Base-by-base conservation (phyloP, 1,284 basidiomycete species). In the Leccinum fuscescens region DNA sequence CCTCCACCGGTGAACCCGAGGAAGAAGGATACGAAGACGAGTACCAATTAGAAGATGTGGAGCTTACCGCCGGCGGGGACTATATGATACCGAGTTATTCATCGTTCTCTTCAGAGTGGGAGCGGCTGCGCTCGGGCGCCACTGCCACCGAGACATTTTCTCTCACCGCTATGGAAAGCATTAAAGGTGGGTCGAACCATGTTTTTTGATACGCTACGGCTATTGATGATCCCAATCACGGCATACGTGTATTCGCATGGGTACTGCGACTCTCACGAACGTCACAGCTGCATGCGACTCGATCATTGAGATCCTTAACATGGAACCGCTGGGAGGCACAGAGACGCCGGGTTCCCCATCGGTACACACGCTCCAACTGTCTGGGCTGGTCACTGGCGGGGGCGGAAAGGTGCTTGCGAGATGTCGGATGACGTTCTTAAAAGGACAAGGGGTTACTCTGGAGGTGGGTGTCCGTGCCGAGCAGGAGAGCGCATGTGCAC, bases 11-110 rank as follows among this genome's bases (percentile, higher is more conserved):
- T 56, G 91, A 95, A 74, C 96, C 22, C 22, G 24, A 24, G 24
- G 24, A 24, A 24, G 96, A 98, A 65, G 97, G 97, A 6, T 99
- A 99, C 77, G 92, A 95, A 73, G 97, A 99, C 79, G 96, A 99
- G 77, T 99, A 99, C 78, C 92, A 95, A 75, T 82, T 98, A 48
- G 96, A 98, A 76, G 97, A 98, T 66, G 86, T 98, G 59, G 97
- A 98, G 72, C 80, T 99, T 54, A 89, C 89, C 59, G 94, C 93
- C 4, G 88, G 89, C 31, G 93, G 94, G 61, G 93, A 95, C 77
- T 99, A 39, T 44, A 93, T 99, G 70, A 81, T 94, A 54, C 95
- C 95, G 15, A 94, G 85, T 65, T 98, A 98, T 72, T 88, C 88
- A 24, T 24, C 22, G 22, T 99, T 99, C 77, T 83, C 85, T 24